These are phyloP conservation scores for Colletotrichum sp. DNA, from an alignment of 2,329 filamentous ascomycete genomes.

Conservation along the genomic window DNA sequence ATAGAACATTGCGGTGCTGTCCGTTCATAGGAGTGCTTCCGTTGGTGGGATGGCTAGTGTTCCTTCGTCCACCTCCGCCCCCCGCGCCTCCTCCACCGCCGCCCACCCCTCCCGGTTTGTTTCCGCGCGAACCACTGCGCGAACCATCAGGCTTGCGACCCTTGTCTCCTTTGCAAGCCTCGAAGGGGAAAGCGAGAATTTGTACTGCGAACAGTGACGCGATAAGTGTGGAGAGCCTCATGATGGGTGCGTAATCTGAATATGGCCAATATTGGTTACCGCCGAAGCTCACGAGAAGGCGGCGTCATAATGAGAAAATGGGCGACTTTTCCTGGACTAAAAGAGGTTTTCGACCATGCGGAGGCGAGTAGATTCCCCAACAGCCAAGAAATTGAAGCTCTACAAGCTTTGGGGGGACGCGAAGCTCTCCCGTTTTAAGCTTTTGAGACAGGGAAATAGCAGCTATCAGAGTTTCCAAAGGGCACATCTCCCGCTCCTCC, in stretches of 20 bases:
- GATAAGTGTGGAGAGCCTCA: not conserved
- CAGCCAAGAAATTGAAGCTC: not conserved
- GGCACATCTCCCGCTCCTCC: not conserved
- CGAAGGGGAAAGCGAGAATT: not conserved
- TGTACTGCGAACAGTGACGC: not conserved
- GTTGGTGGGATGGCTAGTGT: not conserved
- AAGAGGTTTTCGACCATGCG: not conserved
- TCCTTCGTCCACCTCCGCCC: not conserved
- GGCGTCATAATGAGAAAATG: not conserved
- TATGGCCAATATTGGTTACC: not conserved
- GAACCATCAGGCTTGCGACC: not conserved
- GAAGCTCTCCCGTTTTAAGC: not conserved
- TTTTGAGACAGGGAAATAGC: not conserved
- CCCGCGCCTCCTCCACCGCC: not conserved
- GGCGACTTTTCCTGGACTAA: not conserved
- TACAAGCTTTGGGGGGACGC: not conserved
- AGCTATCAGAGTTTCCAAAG: not conserved
- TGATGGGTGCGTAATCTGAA: not conserved
- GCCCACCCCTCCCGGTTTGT: not conserved
- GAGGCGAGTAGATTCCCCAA: not conserved
- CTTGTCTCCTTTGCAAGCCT: not conserved
- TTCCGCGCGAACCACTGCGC: not conserved
- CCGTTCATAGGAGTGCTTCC: not conserved
- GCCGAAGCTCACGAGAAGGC: not conserved
- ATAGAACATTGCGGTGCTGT: conserved; percentile 1